Evolutionary conservation across 208 protist species (phyloP).

Genomic region (Leishmania mexicana): DNA sequence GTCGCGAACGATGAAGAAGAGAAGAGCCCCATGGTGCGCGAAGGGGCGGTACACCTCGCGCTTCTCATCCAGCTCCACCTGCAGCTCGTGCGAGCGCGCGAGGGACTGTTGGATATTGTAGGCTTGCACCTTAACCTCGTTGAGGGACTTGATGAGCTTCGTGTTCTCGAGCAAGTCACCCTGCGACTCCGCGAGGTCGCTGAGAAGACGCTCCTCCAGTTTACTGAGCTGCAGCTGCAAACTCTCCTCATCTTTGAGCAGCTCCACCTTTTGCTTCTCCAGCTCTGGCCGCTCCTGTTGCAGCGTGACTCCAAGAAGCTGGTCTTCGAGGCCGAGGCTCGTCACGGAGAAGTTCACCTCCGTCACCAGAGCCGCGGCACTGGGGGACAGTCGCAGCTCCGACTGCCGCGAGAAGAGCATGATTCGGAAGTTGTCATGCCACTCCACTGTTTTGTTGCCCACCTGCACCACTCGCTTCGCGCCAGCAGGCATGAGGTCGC

Average conservation of each 20-base stretch:
- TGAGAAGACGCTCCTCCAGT: slow-evolving; percentile 93
- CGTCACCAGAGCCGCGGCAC: slow-evolving; percentile 88
- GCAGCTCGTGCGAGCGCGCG: slow-evolving; percentile 80
- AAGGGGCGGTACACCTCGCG: slow-evolving; percentile 95
- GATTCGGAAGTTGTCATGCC: slow-evolving; percentile 95
- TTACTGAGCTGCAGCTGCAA: slow-evolving; percentile 94
- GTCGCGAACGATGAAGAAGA: slow-evolving; percentile 96
- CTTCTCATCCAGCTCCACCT: slow-evolving; percentile 93
- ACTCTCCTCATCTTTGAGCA: slow-evolving; percentile 95
- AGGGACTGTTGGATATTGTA: slow-evolving; percentile 87
- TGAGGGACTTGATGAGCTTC: slow-evolving; percentile 91
- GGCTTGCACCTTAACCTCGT: slow-evolving; percentile 94
- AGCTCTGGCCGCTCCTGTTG: slow-evolving; percentile 96
- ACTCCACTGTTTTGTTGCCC: slow-evolving; percentile 97
- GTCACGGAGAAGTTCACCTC: slow-evolving; percentile 98
- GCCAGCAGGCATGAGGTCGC: slow-evolving; percentile 91
- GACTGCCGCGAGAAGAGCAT: slow-evolving; percentile 94
- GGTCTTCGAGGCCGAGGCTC: slow-evolving; percentile 93
- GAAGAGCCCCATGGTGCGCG: slow-evolving; percentile 72
- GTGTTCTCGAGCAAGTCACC: slow-evolving; percentile 97
- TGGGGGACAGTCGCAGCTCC: slow-evolving; percentile 86
- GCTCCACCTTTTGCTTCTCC: slow-evolving; percentile 92
- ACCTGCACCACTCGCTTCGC: slow-evolving; percentile 94
- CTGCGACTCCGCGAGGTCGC: slow-evolving; percentile 91
- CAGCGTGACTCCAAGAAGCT: slow-evolving; percentile 96